phyloP scores from a whole-genome alignment of 129 eudicot genomes.

The Deinandra increscens region DNA sequence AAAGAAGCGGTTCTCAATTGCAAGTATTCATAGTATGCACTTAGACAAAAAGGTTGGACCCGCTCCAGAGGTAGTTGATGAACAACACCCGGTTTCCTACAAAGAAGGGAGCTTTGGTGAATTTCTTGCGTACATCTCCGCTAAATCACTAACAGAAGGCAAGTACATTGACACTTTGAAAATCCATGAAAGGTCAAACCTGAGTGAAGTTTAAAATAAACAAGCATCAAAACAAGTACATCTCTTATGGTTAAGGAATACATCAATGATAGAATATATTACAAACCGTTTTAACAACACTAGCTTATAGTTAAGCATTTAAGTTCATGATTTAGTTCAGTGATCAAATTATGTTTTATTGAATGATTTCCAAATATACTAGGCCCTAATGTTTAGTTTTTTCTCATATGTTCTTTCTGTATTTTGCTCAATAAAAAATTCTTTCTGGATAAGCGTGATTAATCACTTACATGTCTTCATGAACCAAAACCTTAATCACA shows the following conservation, averaged over 20 bases:
- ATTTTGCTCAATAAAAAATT: background rate
- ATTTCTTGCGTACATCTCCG: slow-evolving; percentile 49
- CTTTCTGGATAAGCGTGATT: slow-evolving; percentile 7
- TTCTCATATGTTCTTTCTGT: background rate
- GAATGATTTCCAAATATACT: background rate
- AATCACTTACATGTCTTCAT: background rate
- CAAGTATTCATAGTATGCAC: slow-evolving; percentile 66
- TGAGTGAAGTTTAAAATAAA: slow-evolving; percentile 1
- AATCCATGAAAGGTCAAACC: slow-evolving; percentile 21
- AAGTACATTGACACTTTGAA: slow-evolving; percentile 64
- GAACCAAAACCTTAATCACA: background rate
- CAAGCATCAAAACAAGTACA: background rate
- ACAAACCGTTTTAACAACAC: background rate
- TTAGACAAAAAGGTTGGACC: slow-evolving; percentile 50
- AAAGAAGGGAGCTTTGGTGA: slow-evolving; percentile 59
- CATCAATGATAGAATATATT: background rate
- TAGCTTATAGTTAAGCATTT: background rate
- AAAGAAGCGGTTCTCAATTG: slow-evolving; percentile 57
- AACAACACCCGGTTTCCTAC: slow-evolving; percentile 49
- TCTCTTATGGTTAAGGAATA: slow-evolving; percentile 8
- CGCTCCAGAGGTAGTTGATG: slow-evolving; percentile 55
- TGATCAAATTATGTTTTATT: slow-evolving; percentile 8
- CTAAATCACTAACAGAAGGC: slow-evolving; percentile 40
- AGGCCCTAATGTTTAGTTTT: background rate
- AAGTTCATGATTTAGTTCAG: background rate